These are phyloP conservation scores for Friedmanniomyces simplex DNA, from an alignment of 495 filamentous ascomycete species.

Conservation along the genomic window DNA sequence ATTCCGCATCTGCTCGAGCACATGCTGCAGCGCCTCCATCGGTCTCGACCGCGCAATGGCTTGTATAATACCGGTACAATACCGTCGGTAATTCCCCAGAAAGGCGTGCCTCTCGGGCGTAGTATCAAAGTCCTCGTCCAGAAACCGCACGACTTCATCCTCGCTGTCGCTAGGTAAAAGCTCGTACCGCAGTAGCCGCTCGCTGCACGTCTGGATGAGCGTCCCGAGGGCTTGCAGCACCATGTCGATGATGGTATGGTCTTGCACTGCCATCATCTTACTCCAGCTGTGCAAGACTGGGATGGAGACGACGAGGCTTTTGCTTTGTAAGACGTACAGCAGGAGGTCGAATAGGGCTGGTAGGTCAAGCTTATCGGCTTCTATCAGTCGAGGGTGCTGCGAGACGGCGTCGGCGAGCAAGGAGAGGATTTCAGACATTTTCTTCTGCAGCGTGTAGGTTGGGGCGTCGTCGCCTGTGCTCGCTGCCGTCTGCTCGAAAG, in stretches of 20 bases:
- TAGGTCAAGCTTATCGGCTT: conserved; percentile 53
- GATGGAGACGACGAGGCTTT: conserved; percentile 85
- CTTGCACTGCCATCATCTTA: conserved; percentile 58
- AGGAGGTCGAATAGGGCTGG: conserved; percentile 71
- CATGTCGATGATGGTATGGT: conserved; percentile 52
- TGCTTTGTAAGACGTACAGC: conserved; percentile 65
- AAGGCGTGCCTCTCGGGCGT: conserved; percentile 91
- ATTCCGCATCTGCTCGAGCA: conserved; percentile 63
- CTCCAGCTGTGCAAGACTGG: conserved; percentile 86
- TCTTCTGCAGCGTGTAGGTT: conserved; percentile 85
- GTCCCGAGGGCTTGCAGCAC: conserved; percentile 60
- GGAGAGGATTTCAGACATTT: conserved; percentile 84
- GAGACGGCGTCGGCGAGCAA: conserved; percentile 75
- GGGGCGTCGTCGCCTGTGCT: conserved; percentile 54
- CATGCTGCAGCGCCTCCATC: conserved; percentile 76
- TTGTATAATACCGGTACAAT: conserved; percentile 77
- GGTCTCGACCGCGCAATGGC: conserved; percentile 66
- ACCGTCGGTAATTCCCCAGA: conserved; percentile 90
- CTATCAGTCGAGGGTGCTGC: conserved; percentile 49
- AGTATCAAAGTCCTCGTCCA: conserved; percentile 89
- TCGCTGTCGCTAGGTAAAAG: conserved; percentile 67
- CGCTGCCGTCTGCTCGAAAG: conserved; percentile 32
- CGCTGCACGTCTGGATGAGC: conserved; percentile 69
- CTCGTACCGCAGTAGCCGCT: conserved; percentile 73
- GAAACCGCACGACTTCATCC: conserved; percentile 66